These are phyloP conservation scores for Ogataea ganodermae DNA, from an alignment of 805 yeast genomes.

Conservation along the genomic window DNA sequence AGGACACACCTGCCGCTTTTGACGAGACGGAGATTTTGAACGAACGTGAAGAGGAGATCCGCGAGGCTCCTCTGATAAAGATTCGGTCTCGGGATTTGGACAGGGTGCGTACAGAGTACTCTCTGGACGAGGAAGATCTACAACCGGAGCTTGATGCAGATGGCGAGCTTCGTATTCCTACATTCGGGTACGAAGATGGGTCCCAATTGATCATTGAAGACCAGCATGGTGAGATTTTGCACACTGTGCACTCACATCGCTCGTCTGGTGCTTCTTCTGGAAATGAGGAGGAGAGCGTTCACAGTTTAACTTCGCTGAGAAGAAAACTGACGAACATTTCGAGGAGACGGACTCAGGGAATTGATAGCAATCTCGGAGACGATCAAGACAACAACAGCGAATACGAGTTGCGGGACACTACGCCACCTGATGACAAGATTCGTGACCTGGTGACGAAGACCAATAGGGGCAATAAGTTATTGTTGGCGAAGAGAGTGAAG, in stretches of 20 bases:
- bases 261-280: constrained; percentile 6
- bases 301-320: constrained; percentile 22
- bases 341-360: background rate
- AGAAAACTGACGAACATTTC: constrained; percentile 10
- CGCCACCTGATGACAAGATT: constrained; percentile 14
- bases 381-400: constrained; percentile 7
- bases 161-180: constrained; percentile 35
- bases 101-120: constrained; percentile 21
- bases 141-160: constrained; percentile 38
- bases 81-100: constrained; percentile 17
- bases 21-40: background rate
- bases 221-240: constrained; percentile 77
- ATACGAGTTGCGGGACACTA: constrained; percentile 3
- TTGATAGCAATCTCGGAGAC: constrained; percentile 3
- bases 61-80: constrained; percentile 13
- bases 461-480: constrained; percentile 14
- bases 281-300: constrained; percentile 16
- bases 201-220: constrained; percentile 73
- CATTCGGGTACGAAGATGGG: constrained; percentile 69
- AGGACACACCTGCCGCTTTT: constrained; percentile 3
- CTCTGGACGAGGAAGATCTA: constrained; percentile 26
- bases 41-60: constrained; percentile 9
- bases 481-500: constrained; percentile 16
- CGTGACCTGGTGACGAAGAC: constrained; percentile 19
- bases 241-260: constrained; percentile 41